Evolutionary conservation across 148 eudicot species (phyloP), one percentile per base, ranked within the genome.

Genomic region (Simmondsia chinensis): DNA sequence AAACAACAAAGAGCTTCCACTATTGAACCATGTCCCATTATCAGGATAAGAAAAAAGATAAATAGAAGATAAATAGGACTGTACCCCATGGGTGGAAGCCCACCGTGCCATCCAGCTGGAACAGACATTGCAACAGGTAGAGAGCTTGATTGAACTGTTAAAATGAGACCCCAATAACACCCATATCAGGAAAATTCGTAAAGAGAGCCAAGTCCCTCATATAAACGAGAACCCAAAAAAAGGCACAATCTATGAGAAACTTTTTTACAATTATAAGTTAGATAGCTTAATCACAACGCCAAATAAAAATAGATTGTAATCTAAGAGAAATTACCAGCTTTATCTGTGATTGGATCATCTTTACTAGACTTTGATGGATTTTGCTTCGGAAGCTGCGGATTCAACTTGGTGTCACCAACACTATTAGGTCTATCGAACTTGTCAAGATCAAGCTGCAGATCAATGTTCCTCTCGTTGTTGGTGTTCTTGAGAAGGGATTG

Each of bases 81-180:
- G 42, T 85, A 91, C 97, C 97, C 95, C 80, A 85, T 82, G 20
- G 94, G 87, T 46, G 82, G 61, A 66, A 69, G 71, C 47, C 91
- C 97, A 43, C 79, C 80, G 39, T 86, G 96, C 99, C 99, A 93
- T 39, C 79, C 82, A 33, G 87, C 68, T 46, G 76, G 52, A 21
- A 86, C 66, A n/a, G 95, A 60, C 81, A 91, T 71, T 25, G 93
- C 76, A 65, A 84, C 28, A 17, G 84, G 76, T 65, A 77, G 2
- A 15, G 89, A 69, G 57, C 61, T 71, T 9, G 84, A 38, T 67
- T 77, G 95, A 59, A 66, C 97, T 79, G 47, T 34, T 33, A 43
- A 53, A 33, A 19, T 4, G 5, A 46, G 25, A 26, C 2, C 35
- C 46, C 27, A 17, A 4, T 38, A 71, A 20, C 20, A 3, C 28